Percentiles rank a stretch among this genome's conserved stretches.
Evolutionary conservation across 2,329 filamentous ascomycete genomes (phyloP).

Genomic region (Periglandula ipomoeae): DNA sequence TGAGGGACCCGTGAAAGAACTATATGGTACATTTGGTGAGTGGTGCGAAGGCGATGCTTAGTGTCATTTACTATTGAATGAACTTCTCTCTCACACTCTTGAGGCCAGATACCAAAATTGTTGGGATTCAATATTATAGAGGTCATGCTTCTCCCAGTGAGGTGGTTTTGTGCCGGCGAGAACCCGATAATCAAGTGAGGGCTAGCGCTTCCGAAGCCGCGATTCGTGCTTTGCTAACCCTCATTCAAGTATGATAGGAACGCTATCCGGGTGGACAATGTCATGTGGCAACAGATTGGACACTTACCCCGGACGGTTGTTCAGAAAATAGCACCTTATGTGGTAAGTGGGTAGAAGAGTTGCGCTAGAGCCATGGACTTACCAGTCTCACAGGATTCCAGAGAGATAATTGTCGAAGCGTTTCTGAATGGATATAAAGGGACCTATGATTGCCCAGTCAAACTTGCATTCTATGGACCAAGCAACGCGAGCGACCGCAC

Average conservation of each 20-base stretch:
- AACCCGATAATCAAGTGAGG: constrained; percentile 51
- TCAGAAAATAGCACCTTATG: constrained; percentile 62
- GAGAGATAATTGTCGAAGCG: constrained; percentile 57
- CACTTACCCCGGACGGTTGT: constrained; percentile 63
- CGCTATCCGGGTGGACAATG: constrained; percentile 71
- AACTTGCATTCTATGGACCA: constrained; percentile 60
- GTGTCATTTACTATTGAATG: neutral
- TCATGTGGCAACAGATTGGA: constrained; percentile 65
- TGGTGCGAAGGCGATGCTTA: too few species aligned
- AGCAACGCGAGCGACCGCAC: constrained; percentile 41
- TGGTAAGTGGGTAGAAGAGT: constrained; percentile 36
- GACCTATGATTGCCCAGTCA: constrained; percentile 62
- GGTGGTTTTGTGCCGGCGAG: constrained; percentile 51
- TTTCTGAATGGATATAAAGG: constrained; percentile 58
- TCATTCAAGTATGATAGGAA: constrained; percentile 54
- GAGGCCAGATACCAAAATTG: constrained; percentile 35
- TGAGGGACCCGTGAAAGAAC: constrained; percentile 31
- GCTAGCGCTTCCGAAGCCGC: neutral
- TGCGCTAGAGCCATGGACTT: neutral
- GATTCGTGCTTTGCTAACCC: neutral
- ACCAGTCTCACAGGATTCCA: constrained; percentile 36
- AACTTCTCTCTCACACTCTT: neutral
- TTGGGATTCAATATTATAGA: constrained; percentile 49
- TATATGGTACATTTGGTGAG: constrained; percentile 39
- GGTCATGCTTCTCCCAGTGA: constrained; percentile 56